A percentile compares a stretch with the other conserved stretches of the same genome.
Conservation (phyloP, 164 flowering plant species). For the Aristolochia californica region DNA sequence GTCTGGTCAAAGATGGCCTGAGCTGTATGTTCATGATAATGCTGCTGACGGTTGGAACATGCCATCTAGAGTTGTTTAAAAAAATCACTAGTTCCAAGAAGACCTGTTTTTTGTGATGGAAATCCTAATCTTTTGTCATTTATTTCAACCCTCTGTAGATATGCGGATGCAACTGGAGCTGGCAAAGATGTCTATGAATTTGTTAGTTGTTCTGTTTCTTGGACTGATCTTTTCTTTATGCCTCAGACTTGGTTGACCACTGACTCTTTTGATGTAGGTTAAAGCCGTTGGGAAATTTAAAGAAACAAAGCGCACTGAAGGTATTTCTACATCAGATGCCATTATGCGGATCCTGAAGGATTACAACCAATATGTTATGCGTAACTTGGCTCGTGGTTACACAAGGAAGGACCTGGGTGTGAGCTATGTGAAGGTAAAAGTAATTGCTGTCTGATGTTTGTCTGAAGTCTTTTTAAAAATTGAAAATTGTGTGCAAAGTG, state of each 20-base stretch:
- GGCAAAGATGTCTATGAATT: conserved; percentile 20
- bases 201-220: conserved; percentile 9
- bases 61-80: no score
- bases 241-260: not conserved
- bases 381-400: conserved; percentile 93
- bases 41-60: no score
- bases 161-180: conserved; percentile 22
- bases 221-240: not conserved
- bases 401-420: conserved; percentile 88
- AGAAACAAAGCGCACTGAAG: conserved; percentile 79
- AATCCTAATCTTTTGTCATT: conserved; percentile 1
- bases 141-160: conserved; percentile 8
- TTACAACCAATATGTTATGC: conserved; percentile 88
- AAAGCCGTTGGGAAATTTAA: conserved; percentile 62
- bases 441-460: not conserved
- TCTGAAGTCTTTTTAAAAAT: not conserved
- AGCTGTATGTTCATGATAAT: no score
- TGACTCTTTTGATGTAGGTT: conserved; percentile 37
- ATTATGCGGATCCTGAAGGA: conserved; percentile 93
- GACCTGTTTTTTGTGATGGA: no score
- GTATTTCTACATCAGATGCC: conserved; percentile 80
- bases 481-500: not conserved
- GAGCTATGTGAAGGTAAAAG: conserved; percentile 82
- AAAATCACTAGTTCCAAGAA: no score
- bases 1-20: no score